Evolutionary conservation across 2,329 filamentous ascomycete genomes (phyloP).

Genomic region (Botrytis elliptica): DNA sequence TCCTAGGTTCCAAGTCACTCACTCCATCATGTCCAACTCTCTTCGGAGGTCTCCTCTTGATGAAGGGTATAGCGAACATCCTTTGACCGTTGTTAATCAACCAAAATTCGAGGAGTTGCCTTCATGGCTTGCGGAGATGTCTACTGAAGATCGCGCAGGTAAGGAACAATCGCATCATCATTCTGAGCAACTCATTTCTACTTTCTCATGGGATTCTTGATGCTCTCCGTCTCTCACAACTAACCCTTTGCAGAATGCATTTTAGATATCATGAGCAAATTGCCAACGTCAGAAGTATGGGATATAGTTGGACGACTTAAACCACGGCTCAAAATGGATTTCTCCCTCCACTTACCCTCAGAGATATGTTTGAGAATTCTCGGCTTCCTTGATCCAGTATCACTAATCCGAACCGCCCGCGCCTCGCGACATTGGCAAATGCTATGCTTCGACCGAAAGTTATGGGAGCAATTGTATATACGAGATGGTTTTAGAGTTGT

Average conservation of each 20-base stretch:
- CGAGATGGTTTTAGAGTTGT: conserved; percentile 83
- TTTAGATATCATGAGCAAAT: conserved; percentile 71
- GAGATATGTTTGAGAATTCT: conserved; percentile 92
- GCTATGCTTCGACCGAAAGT: conserved; percentile 74
- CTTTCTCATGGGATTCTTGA: background rate
- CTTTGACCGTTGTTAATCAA: conserved; percentile 31
- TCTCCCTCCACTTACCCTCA: conserved; percentile 77
- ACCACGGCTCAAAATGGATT: conserved; percentile 88
- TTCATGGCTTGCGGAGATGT: conserved; percentile 31
- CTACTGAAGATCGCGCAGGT: conserved; percentile 36
- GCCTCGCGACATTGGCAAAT: conserved; percentile 81
- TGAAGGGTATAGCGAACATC: conserved; percentile 41
- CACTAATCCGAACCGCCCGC: conserved; percentile 74
- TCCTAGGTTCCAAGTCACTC: background rate
- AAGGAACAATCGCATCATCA: conserved; percentile 12
- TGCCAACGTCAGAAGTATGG: conserved; percentile 77
- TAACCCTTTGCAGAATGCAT: conserved; percentile 63
- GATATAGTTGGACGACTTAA: conserved; percentile 77
- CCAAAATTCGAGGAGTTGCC: conserved; percentile 26
- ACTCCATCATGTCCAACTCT: conserved; percentile 9
- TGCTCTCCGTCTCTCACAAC: background rate
- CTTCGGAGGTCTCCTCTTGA: conserved; percentile 34
- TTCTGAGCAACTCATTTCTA: background rate
- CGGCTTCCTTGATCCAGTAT: conserved; percentile 77
- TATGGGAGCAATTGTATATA: conserved; percentile 84